phyloP scores from a whole-genome alignment of 345 rosid species.

The Acer campestre region DNA sequence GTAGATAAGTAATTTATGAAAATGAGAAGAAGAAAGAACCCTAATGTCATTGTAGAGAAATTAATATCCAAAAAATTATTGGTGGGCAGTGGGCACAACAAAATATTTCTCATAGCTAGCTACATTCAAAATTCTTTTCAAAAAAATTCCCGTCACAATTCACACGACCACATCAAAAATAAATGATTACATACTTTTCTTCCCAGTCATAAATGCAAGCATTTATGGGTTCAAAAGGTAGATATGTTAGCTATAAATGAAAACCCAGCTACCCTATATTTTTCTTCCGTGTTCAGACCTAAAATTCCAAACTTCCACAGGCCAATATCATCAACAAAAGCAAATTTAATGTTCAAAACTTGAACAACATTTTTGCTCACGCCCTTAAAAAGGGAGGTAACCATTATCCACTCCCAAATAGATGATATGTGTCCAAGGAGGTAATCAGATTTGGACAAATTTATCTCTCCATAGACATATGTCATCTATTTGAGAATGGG shows the following conservation, averaged over 20 bases:
- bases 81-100: not conserved
- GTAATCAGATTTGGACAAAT: too few species aligned
- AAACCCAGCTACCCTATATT: not conserved
- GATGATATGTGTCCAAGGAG: too few species aligned
- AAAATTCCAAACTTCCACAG: constrained; percentile 4
- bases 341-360: not conserved
- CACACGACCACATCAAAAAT: not conserved
- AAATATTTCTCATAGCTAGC: too few species aligned
- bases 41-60: not conserved
- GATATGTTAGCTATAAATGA: constrained; percentile 34
- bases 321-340: too few species aligned
- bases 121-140: too few species aligned
- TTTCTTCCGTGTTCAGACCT: constrained; percentile 20
- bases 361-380: too few species aligned
- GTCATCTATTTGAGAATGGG: too few species aligned
- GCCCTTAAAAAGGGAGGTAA: too few species aligned
- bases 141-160: too few species aligned
- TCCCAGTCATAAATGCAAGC: constrained; percentile 16
- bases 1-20: too few species aligned
- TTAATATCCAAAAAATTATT: not conserved
- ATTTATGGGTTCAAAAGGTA: not conserved
- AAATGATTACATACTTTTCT: constrained; percentile 11
- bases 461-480: too few species aligned
- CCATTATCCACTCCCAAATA: too few species aligned
- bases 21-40: not conserved